Evolutionary conservation across 352 stramenopile species (phyloP), one percentile per base, ranked within the genome.

Genomic region (Phytophthora fragariaefolia): DNA sequence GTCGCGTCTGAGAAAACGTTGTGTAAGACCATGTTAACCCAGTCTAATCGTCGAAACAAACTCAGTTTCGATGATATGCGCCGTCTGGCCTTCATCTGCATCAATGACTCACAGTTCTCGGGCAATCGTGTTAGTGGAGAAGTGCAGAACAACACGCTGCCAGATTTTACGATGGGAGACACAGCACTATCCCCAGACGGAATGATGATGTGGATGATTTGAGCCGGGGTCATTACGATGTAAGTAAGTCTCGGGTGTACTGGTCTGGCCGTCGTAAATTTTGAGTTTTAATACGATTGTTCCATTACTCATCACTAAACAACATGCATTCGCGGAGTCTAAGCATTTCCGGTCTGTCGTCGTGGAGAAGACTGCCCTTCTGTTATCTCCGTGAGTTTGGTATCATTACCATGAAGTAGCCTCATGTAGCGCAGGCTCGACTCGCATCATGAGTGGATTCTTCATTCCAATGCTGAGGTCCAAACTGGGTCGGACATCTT

Each of bases 141-240:
- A 64, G 76, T 91, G 36, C 74, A 81, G 43, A 85, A 79, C 53
- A 88, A 83, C 59, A 60, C 78, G 15, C 60, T 93, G 40, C 80
- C 85, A 7, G 85, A 93, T 70, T 91, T 91, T 47, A 84, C 74
- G 3, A 87, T 91, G 70, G 80, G 76, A 10, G 83, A 92, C 46
- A 76, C 85, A 18, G 81, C 77, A 3, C 68, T 93, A 12, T 93
- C 82, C 1, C 79, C 84, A 2, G 85, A 93, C 23, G 85, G 83
- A 26, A 92, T 93, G 85, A 93, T 92, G 82, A 92, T 93, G 83
- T 93, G 85, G 85, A 93, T 93, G 85, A 93, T 93, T 54, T 93
- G 49, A 81, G 55, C 24, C 18, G 13, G 52, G 4, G 1, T 55
- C 6, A 54, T 18, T 7, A 50, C 17, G 6, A 43, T 43, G 36